Base-by-base conservation (phyloP, 1,139 yeast genomes). In the Pichia sp. region DNA sequence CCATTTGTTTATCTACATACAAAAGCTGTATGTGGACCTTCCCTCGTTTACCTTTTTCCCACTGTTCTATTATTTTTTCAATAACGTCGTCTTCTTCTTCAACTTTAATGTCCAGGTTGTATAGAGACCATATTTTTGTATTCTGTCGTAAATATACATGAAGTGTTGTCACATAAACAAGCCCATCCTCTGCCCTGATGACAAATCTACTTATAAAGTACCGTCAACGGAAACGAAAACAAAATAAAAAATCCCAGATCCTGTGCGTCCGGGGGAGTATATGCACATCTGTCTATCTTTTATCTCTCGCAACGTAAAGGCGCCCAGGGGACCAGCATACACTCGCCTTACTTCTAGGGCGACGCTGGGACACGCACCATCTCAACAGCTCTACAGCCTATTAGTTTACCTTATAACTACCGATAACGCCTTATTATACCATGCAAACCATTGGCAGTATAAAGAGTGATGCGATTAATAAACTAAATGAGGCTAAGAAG, bases 401-500 rank as follows among this genome's bases (percentile, higher is more conserved):
- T 19, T 19, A 19, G 23, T 19, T 19, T 19, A 19, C 23, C 23
- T 19, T 19, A 2, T 19, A 19, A 19, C 23, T 19, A 19, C 23
- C 23, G 23, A 19, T 19, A 19, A 2, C 23, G 23, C 23, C 23
- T 19, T 19, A 19, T 19, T 2, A 31, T 23, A 46, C 4, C 15
- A 42, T 49, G 42, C 7, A 29, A 3, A 46, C 31, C 4, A 31
- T 49, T 13, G 13, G 29, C 16, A 40, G 16, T 16, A 40, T 47
- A 3, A 42, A 29, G 19, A 5, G 4, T 10, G 30, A 49, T 31
- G 45, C 51, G 26, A 49, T 49, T 15, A 61, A 61, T 45, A 66
- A 67, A 34, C 62, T 75, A 29, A 58, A 66, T 3, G 64, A 67
- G 23, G 75, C 78, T 0, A 72, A 73, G 52, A 55, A 59, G 7